Evolutionary conservation across 805 yeast genomes (phyloP), one percentile per base, ranked within the genome.

Genomic region (Candida ficus): DNA sequence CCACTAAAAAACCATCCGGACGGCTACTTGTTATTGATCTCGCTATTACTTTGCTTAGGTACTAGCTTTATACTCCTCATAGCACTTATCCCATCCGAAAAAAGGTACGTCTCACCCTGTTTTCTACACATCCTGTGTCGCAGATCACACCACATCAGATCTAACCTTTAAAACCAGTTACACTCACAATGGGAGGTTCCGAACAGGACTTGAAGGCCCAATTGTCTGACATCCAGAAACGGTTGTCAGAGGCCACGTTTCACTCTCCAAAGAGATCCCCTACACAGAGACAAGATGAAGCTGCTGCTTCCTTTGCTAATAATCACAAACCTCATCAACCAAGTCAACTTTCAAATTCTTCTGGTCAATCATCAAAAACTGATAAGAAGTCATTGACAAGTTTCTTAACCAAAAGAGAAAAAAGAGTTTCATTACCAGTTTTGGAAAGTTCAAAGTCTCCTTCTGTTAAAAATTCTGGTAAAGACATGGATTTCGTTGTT

Each of bases 401-500:
- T 14, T 38, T 56, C 7, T 30, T 55, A 7, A 33, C 48, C 1
- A 52, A 53, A 16, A 53, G 49, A 32, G 61, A 56, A 4, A 56
- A 54, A 33, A 43, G 57, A 29, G 54, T 52, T 2, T 52, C 60
- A 1, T 35, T 56, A 4, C 61, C 61, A 7, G 53, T 42, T 3
- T 37, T 56, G 7, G 60, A 55, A 20, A 38, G 33, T 18, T 42
- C 48, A 16, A 51, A 42, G 33, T 42, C 58, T 2, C 42, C 56
- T 12, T 32, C 50, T 8, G 39, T 49, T 4, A 55, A 51, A 43
- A 49, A 46, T 13, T 38, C 49, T n/a, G 77, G 78, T 17, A 77
- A 77, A 48, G 85, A 83, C 44, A 76, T 82, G 66, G 76, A 78
- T 54, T 83, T 83, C 54, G 78, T 83, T 13, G 83, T 83, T 43